Percentiles rank a stretch among this genome's conserved stretches.
Conservation (phyloP, 257 asterid genomes). For the Ilex aquifolium region DNA sequence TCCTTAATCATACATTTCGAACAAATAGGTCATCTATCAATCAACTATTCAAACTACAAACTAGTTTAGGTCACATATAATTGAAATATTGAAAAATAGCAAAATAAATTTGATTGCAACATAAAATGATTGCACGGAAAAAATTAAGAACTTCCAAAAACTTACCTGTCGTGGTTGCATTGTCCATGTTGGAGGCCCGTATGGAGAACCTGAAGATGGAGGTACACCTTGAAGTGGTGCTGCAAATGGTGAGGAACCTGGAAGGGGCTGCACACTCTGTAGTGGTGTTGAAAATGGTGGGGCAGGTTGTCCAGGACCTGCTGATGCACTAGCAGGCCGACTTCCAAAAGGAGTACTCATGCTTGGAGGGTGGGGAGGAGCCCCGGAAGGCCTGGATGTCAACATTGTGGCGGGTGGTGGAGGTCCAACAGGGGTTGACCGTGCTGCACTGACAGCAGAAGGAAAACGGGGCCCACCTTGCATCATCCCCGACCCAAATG, state of each 20-base stretch:
- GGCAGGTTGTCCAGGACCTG: conserved; percentile 55
- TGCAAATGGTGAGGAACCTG: conserved; percentile 67
- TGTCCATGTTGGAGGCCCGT: conserved; percentile 75
- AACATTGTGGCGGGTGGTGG: conserved; percentile 42
- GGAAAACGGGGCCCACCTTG: conserved; percentile 63
- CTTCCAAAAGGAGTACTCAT: conserved; percentile 72
- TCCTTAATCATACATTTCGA: too few species aligned
- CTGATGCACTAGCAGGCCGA: conserved; percentile 51
- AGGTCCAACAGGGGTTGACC: conserved; percentile 25
- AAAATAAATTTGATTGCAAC: neutral
- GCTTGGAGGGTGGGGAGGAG: conserved; percentile 46
- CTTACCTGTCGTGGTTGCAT: conserved; percentile 73
- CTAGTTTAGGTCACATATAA: too few species aligned
- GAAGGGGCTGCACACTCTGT: conserved; percentile 52
- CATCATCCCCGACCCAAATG: conserved; percentile 38
- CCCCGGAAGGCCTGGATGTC: conserved; percentile 43
- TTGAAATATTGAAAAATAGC: too few species aligned
- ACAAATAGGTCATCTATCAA: too few species aligned
- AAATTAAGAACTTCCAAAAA: neutral
- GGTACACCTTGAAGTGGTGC: conserved; percentile 47
- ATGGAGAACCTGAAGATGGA: conserved; percentile 63
- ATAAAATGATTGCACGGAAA: neutral
- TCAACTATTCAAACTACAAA: too few species aligned
- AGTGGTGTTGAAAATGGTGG: conserved; percentile 56
- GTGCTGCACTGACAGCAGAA: conserved; percentile 49